Evolutionary conservation across 2,329 filamentous ascomycete species (phyloP), one percentile per base, ranked within the genome.

Genomic region (Metarhizium guizhouense): DNA sequence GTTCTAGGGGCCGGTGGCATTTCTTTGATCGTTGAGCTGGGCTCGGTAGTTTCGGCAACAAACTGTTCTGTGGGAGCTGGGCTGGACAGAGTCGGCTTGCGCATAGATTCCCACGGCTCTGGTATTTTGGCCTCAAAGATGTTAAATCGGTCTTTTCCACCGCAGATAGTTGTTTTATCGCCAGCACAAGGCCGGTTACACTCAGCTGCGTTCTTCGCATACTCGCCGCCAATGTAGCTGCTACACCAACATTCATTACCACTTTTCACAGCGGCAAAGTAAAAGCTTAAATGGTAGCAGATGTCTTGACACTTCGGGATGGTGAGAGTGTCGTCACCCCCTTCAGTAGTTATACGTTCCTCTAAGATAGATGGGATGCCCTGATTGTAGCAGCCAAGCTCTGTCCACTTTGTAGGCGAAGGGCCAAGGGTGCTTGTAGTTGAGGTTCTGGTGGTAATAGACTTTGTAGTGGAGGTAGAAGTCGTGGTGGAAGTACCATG

Each of bases 221-320:
- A 25, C 13, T 52, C 50, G 40, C 50, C 50, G 34, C 42, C 13
- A 34, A 52, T 34, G 34, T 52, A 52, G 40, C 42, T 18, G 25
- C 50, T 34, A 52, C 50, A 52, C 50, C 50, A 52, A 52, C 50
- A 52, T 36, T 52, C 50, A 20, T 42, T n/a, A 11, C 50, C 50
- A 20, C 34, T 34, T 16, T 52, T 52, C n/a, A 52, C 7, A 20
- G 34, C 50, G 42, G 29, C 32, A 16, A 20, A 52, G 40, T 6
- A 34, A 29, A 25, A 52, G 18, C 34, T n/a, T n/a, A 34, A 34
- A n/a, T 5, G 34, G 34, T 34, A 52, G 30, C 50, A 52, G 4
- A 34, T 18, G 50, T 18, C 16, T 20, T 40, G 5, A 52, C 50
- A 52, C 4, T 52, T 16, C 16, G 6, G 50, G 50, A 34, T 34